Evolutionary conservation across 2,329 filamentous ascomycete species (phyloP), one percentile per base, ranked within the genome.

Genomic region (Fusarium haematococcum): DNA sequence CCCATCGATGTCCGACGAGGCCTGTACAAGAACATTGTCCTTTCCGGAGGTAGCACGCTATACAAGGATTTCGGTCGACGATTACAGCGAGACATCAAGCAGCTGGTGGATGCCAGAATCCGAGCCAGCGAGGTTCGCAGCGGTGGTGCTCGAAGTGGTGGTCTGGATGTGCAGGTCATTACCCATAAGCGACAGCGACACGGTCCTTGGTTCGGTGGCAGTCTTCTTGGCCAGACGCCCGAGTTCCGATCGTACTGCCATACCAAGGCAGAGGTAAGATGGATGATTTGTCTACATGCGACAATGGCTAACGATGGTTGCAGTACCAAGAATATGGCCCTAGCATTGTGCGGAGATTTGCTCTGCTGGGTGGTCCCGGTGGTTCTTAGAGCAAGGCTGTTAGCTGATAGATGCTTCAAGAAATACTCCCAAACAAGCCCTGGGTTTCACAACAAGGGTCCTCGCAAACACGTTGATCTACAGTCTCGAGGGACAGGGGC

Each of bases 231-330:
- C 65, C 96, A 98, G 87, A 99, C 97, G 8, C 96, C 97, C 6
- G 97, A 99, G 85, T 99, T 99, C 89, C 91, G 95, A 83, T 98
- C 95, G 81, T 99, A 98, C 86, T 99, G 97, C 87, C 97, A 99
- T 85, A 99, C 94, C 67, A 97, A 97, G 88, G 91, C 91, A 33
- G 90, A 92, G 87, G 89, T 91, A 80, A 77, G 87, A 79, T 6
- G 8, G 20, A 14, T 13, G 52, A 20, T 10, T 6, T 16, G 5
- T 5, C 30, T 2, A 10, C 7, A 25, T n/a, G 6, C 4, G 14
- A n/a, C 16, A 59, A 57, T 50, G 27, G 33, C 76, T 78, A 45
- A 78, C 50, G 23, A 43, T 4, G 8, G 37, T 7, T 65, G 18
- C 84, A 96, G 88, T 98, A 98, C 83, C 94, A 98, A 84, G 96